phyloP scores from a whole-genome alignment of 208 protist genomes.

The Leishmania tarentolae region DNA sequence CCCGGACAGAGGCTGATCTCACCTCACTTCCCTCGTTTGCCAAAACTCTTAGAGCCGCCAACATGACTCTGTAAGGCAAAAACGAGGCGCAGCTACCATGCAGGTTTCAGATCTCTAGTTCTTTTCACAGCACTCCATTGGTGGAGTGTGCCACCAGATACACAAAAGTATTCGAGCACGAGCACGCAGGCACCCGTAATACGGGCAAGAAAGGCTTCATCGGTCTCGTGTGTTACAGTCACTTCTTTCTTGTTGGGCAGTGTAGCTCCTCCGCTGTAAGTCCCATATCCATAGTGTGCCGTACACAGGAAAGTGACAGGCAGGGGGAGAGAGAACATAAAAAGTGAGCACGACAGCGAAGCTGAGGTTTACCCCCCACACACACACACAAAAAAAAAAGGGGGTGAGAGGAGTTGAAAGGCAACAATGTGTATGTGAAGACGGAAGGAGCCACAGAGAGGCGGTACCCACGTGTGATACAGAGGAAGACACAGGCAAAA shows the following conservation, averaged over 20 bases:
- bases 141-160: neutral
- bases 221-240: neutral
- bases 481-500: neutral
- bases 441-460: neutral
- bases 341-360: neutral
- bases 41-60: neutral
- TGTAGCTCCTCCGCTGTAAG: no score
- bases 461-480: neutral
- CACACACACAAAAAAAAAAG: no score
- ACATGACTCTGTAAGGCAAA: neutral
- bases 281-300: neutral
- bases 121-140: neutral
- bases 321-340: neutral
- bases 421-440: neutral
- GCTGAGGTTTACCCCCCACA: no score
- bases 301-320: neutral
- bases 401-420: neutral
- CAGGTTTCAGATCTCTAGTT: neutral
- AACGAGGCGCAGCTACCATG: neutral
- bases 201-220: neutral
- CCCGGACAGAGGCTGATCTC: neutral
- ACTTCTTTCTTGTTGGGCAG: neutral
- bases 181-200: neutral
- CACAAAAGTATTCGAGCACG: neutral
- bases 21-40: neutral